These are phyloP conservation scores for Clarkia xantiana DNA, from an alignment of 345 rosid species.

Conservation along the genomic window DNA sequence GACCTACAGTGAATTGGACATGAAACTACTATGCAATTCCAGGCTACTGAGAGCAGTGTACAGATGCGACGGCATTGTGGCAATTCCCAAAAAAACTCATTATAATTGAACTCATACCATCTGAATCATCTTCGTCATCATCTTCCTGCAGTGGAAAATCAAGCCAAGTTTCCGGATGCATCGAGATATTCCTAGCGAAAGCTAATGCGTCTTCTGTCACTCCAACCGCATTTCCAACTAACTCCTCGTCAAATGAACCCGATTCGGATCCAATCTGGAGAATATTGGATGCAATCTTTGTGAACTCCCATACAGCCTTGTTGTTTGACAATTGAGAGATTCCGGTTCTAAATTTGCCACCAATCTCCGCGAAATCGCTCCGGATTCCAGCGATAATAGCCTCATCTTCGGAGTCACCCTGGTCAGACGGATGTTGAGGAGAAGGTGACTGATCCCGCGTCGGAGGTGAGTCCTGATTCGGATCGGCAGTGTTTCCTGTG, in stretches of 20 bases:
- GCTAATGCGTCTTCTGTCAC: constrained; percentile 71
- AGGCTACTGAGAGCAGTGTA: not conserved
- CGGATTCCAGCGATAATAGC: constrained; percentile 39
- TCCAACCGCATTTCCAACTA: constrained; percentile 42
- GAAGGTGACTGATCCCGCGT: constrained; percentile 4
- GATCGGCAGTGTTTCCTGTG: not conserved
- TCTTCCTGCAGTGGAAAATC: constrained; percentile 66
- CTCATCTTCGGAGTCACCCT: constrained; percentile 15
- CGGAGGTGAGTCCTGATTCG: constrained; percentile 1
- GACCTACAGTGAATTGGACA: no score
- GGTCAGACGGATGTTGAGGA: constrained; percentile 6
- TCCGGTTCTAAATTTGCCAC: constrained; percentile 49
- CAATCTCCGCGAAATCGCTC: constrained; percentile 60
- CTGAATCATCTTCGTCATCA: constrained; percentile 46
- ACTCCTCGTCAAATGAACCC: constrained; percentile 23
- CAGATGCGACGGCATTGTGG: not conserved
- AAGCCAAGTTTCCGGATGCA: constrained; percentile 95
- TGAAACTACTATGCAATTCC: no score
- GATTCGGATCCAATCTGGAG: constrained; percentile 46
- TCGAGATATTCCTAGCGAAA: constrained; percentile 67
- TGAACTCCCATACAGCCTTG: constrained; percentile 47
- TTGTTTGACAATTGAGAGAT: constrained; percentile 50
- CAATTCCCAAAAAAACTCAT: not conserved
- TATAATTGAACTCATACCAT: constrained; percentile 24
- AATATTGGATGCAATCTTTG: constrained; percentile 42